Evolutionary conservation across 2,329 filamentous ascomycete species (phyloP), one percentile per base, ranked within the genome.

Genomic region (Ophiostoma piceae): DNA sequence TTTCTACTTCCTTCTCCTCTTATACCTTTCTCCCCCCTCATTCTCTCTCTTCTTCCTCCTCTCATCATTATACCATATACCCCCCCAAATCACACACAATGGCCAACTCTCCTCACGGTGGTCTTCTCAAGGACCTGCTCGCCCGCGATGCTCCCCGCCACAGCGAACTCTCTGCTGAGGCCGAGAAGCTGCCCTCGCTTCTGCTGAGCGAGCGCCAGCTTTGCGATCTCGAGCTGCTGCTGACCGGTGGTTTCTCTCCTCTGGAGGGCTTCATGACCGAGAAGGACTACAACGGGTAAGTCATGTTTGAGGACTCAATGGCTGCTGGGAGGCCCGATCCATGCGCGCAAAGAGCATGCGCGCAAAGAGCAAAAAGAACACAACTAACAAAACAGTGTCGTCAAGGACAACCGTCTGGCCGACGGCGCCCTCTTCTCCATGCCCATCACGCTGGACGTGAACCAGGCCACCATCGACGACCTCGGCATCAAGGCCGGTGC

Each of bases 191-290:
- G 65, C 92, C 93, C 51, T 91, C 94, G 51, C 85, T 99, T 75
- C 83, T 90, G 71, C 88, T 99, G 75, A 91, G 87, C 68, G 95
- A 99, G 86, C 90, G 95, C 77, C 95, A 99, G 82, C 89, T 99
- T 67, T 99, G 95, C 82, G 95, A 99, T 85, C 86, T 99, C 75
- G 95, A 99, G 83, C 83, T 99, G 81, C 93, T 99, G 78, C 89
- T 99, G 80, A 98, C 93, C 81, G 95, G 95, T 79, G 95, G 95
- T 74, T 99, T 99, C 84, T 97, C 94, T 74, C 95, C 95, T 71
- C 88, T 99, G 57, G 94, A 99, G 88, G 95, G 94, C 5, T 99
- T 99, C 85, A 90, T 99, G 91, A 97, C 88, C 80, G 89, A 99
- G 85, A 90, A 92, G 82, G 95, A 99, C 82, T 99, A 97, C 85